phyloP scores from a whole-genome alignment of 2,329 filamentous ascomycete genomes.

The Aspergillus tamarii region DNA sequence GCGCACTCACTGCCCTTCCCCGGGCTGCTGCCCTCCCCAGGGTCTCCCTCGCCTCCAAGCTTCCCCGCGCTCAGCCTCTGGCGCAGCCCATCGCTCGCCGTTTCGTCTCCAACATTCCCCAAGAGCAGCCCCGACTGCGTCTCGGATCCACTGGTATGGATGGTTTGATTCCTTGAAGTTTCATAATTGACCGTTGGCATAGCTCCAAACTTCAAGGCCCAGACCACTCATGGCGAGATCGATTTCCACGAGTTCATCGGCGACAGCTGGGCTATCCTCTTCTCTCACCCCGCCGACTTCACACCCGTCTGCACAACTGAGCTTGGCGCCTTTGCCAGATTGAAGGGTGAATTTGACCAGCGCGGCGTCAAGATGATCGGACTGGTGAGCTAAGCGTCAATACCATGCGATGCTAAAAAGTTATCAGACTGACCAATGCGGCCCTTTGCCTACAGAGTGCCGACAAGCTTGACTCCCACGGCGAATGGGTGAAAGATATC shows the following conservation, averaged over 20 bases:
- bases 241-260: constrained; percentile 75
- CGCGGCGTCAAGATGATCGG: constrained; percentile 90
- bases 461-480: constrained; percentile 82
- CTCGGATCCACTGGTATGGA: constrained; percentile 38
- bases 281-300: constrained; percentile 78
- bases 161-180: not conserved
- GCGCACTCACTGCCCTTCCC: constrained; percentile 29
- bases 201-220: constrained; percentile 71
- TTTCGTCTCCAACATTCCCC: constrained; percentile 30
- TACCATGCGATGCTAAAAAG: not conserved
- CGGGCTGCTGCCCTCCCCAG: constrained; percentile 24
- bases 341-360: constrained; percentile 86
- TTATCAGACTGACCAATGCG: not conserved
- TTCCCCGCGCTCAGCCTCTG: constrained; percentile 18
- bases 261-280: constrained; percentile 70
- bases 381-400: constrained; percentile 45
- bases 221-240: constrained; percentile 68
- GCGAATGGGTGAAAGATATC: constrained; percentile 89
- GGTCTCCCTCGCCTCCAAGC: constrained; percentile 19
- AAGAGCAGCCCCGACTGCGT: constrained; percentile 40
- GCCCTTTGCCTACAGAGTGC: constrained; percentile 51
- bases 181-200: constrained; percentile 28
- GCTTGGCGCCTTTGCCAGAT: constrained; percentile 89
- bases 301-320: constrained; percentile 96
- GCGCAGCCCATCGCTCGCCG: constrained; percentile 33